These are phyloP conservation scores for Dentipellis fragilis DNA, from an alignment of 768 basidiomycete genomes.

Conservation along the genomic window DNA sequence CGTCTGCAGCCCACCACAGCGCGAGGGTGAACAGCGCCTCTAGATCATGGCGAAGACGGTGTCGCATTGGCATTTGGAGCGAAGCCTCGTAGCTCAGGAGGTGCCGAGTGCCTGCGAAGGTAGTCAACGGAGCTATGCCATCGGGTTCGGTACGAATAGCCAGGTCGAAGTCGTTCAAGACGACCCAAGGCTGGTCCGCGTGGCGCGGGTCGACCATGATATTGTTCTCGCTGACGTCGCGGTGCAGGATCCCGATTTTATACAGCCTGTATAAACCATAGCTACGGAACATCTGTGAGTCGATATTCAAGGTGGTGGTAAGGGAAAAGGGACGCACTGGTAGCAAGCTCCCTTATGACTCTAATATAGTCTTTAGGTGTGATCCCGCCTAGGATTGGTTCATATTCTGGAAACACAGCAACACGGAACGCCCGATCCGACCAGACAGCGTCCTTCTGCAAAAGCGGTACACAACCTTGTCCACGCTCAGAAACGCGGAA, in stretches of 20 bases:
- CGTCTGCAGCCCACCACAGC: not conserved
- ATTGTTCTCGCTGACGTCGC: not conserved
- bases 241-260: not conserved
- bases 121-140: not conserved
- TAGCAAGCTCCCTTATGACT: too few species aligned
- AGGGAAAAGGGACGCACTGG: too few species aligned
- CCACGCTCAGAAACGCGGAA: too few species aligned
- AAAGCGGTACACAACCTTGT: too few species aligned
- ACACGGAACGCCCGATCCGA: too few species aligned
- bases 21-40: not conserved
- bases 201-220: not conserved
- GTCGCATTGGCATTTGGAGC: not conserved
- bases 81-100: too few species aligned
- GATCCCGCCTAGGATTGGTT: too few species aligned
- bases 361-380: too few species aligned
- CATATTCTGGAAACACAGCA: too few species aligned
- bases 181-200: not conserved
- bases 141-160: not conserved
- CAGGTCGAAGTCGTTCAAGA: not conserved
- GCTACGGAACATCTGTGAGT: not conserved
- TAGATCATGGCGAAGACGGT: not conserved
- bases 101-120: too few species aligned
- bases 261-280: not conserved
- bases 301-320: too few species aligned
- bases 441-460: too few species aligned